Evolutionary conservation across 2,329 filamentous ascomycete genomes (phyloP).

Genomic region (Periconia macrospinosa): DNA sequence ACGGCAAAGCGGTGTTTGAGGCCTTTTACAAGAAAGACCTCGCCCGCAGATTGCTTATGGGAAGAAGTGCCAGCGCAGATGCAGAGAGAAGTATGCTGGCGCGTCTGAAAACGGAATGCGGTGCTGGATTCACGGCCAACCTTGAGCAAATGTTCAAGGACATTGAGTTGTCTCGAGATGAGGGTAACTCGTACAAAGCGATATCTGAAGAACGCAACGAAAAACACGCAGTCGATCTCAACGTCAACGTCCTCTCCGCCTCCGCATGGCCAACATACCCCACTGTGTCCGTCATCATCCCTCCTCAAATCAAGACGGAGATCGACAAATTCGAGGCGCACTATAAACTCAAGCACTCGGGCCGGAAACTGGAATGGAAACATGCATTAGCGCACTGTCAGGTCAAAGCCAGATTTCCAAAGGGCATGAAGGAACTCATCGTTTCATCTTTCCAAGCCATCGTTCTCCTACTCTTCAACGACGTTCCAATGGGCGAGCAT

Average conservation of each 20-base stretch:
- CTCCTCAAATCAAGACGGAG: constrained; percentile 72
- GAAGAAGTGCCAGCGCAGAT: constrained; percentile 88
- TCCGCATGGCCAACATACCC: constrained; percentile 92
- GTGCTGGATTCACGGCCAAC: constrained; percentile 92
- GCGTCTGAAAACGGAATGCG: constrained; percentile 90
- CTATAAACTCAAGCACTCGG: constrained; percentile 88
- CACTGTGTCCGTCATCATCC: constrained; percentile 74
- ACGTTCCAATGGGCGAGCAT: constrained; percentile 61
- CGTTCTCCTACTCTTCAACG: constrained; percentile 88
- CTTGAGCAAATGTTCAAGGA: constrained; percentile 99
- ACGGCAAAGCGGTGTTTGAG: constrained; percentile 97
- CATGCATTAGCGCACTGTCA: constrained; percentile 90
- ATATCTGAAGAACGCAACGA: constrained; percentile 63
- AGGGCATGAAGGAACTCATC: constrained; percentile 81
- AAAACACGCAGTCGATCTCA: constrained; percentile 67
- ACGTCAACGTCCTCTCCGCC: constrained; percentile 87
- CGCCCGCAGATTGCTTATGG: constrained; percentile 85
- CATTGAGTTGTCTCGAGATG: constrained; percentile 87
- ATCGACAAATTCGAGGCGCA: constrained; percentile 80
- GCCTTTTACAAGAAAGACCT: constrained; percentile 99
- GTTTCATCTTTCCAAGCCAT: constrained; percentile 92
- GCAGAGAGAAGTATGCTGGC: constrained; percentile 94
- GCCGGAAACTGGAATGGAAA: constrained; percentile 86
- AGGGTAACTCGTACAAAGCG: constrained; percentile 85
- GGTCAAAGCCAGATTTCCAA: constrained; percentile 77